phyloP scores from a whole-genome alignment of 75 land plant genomes.

The Pinus taeda region DNA sequence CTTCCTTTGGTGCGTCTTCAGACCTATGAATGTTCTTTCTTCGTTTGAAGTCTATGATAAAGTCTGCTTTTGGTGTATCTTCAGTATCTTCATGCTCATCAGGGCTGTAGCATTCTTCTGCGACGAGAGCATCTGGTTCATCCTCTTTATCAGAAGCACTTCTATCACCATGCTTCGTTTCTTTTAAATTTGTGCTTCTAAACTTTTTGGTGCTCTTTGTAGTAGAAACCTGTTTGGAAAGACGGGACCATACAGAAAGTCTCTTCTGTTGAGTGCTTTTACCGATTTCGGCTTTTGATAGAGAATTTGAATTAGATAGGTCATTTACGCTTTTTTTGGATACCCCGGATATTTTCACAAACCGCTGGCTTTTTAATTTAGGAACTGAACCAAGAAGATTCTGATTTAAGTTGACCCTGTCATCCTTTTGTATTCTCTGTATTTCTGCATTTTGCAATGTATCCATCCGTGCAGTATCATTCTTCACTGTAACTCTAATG shows the following conservation, averaged over 20 bases:
- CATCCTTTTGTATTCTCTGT: not conserved
- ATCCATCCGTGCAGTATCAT: not conserved
- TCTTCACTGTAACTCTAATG: not conserved
- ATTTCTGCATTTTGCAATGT: too few species aligned
- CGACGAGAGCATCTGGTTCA: not conserved
- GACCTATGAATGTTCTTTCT: constrained; percentile 6
- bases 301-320: not conserved
- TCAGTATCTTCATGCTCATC: not conserved
- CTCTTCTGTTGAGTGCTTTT: not conserved
- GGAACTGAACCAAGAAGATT: constrained; percentile 2
- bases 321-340: not conserved
- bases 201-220: not conserved
- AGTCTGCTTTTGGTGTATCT: not conserved
- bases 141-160: not conserved
- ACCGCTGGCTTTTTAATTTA: not conserved
- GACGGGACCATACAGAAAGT: not conserved
- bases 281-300: not conserved
- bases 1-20: not conserved
- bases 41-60: constrained; percentile 6
- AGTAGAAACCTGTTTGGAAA: not conserved
- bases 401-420: not conserved
- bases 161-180: constrained; percentile 4
- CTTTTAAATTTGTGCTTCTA: not conserved
- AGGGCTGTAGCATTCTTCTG: constrained; percentile 1
- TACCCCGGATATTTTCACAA: not conserved